A percentile compares a stretch with the other conserved stretches of the same genome.
These are phyloP conservation scores for Climacium dendroides DNA, from an alignment of 225 moss, liverwort and hornwort genomes.

Conservation along the genomic window DNA sequence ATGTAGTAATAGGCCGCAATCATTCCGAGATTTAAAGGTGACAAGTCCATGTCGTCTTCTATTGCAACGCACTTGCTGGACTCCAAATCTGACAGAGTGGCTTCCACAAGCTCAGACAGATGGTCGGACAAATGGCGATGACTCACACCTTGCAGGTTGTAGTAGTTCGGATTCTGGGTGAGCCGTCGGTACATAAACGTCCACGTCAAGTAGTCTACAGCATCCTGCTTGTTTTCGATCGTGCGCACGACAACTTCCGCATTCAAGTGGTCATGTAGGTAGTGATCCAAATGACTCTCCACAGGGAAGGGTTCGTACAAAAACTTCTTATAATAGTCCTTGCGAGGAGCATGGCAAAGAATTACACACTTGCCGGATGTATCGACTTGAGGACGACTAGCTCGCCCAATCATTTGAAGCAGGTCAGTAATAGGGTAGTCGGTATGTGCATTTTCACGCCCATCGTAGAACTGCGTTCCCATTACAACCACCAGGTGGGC, in stretches of 20 bases:
- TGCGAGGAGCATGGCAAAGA: slow-evolving; percentile 88
- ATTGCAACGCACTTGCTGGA: too few species aligned
- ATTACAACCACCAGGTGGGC: slow-evolving; percentile 89
- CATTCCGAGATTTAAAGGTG: slow-evolving; percentile 86
- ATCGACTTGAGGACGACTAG: slow-evolving; percentile 73
- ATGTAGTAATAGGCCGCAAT: slow-evolving; percentile 99
- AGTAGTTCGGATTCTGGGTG: slow-evolving; percentile 94
- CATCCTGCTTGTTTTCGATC: slow-evolving; percentile 97
- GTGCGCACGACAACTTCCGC: slow-evolving; percentile 89
- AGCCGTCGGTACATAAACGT: slow-evolving; percentile 91
- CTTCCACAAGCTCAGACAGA: too few species aligned
- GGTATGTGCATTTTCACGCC: slow-evolving; percentile 87
- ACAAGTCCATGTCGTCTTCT: slow-evolving; percentile 90
- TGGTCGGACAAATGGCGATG: too few species aligned
- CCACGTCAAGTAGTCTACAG: slow-evolving; percentile 91
- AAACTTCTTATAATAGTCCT: slow-evolving; percentile 95
- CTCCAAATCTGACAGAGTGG: too few species aligned
- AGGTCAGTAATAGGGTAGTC: slow-evolving; percentile 93
- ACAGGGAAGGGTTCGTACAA: slow-evolving; percentile 89
- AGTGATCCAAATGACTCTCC: slow-evolving; percentile 90
- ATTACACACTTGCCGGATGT: slow-evolving; percentile 81
- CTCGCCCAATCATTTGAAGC: slow-evolving; percentile 96
- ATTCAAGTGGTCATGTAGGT: slow-evolving; percentile 85
- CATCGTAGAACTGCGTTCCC: slow-evolving; percentile 96
- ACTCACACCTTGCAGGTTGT: too few species aligned